Percentiles rank a stretch among this genome's conserved stretches.
Evolutionary conservation across 23 red algal genomes (phyloP).

Genomic region (Cyanidioschyzon merolae): DNA sequence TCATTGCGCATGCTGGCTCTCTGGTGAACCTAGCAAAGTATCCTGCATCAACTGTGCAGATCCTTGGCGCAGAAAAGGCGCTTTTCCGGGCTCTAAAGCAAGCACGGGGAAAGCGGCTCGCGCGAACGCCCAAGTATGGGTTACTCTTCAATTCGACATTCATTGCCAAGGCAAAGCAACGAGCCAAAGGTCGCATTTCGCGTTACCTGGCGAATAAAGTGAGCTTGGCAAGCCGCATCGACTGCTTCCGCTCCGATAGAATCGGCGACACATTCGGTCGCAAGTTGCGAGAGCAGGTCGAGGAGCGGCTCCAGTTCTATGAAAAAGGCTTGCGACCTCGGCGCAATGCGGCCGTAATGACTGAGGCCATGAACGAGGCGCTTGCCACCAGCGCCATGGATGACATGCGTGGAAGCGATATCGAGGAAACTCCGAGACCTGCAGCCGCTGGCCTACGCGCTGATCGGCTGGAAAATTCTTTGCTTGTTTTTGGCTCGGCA

Average conservation of each 20-base stretch:
- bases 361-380: constrained; percentile 49
- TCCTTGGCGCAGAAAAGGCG: constrained; percentile 96
- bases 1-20: constrained; percentile 93
- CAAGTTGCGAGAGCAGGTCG: constrained; percentile 78
- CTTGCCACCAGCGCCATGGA: constrained; percentile 18
- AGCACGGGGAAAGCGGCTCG: constrained; percentile 23
- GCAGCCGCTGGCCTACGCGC: no score
- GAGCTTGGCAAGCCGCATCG: constrained; percentile 76
- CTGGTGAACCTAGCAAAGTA: constrained; percentile 95
- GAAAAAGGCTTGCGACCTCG: constrained; percentile 61
- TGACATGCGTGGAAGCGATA: no score
- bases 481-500: no score
- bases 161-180: constrained; percentile 74
- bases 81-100: constrained; percentile 96
- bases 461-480: no score
- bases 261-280: constrained; percentile 69
- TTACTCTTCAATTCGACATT: constrained; percentile 71
- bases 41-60: constrained; percentile 95
- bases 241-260: constrained; percentile 60
- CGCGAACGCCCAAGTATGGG: constrained; percentile 96
- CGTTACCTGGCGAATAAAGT: constrained; percentile 89
- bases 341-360: constrained; percentile 80
- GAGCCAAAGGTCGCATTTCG: constrained; percentile 91
- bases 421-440: no score
- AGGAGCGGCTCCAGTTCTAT: constrained; percentile 81